Evolutionary conservation across 805 yeast species (phyloP).

Genomic region (Candida insectorum): DNA sequence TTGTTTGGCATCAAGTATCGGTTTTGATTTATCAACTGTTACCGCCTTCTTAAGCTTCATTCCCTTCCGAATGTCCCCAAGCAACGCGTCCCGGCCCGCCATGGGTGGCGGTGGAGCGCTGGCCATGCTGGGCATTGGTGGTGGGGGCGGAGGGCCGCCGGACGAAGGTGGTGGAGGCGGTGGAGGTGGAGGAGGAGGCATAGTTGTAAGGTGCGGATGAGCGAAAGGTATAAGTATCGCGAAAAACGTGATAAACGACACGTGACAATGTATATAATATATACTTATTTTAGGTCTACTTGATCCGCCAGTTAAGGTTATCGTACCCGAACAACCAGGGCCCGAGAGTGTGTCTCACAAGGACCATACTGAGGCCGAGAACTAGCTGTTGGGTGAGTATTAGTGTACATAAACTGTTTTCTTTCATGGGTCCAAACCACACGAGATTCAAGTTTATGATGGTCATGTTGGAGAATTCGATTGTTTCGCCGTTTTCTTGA

Average conservation of each 20-base stretch:
- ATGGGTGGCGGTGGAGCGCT: constrained; percentile 17
- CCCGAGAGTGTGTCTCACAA: constrained; percentile 79
- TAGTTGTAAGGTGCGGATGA: no score
- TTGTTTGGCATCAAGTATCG: constrained; percentile 47
- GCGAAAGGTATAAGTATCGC: no score
- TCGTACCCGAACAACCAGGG: constrained; percentile 87
- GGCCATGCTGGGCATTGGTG: constrained; percentile 14
- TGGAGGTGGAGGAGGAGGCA: constrained; percentile 12
- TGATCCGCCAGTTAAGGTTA: constrained; percentile 48
- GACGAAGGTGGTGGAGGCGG: constrained; percentile 17
- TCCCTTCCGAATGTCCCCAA: constrained; percentile 78
- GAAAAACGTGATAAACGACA: no score
- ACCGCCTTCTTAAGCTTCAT: constrained; percentile 38
- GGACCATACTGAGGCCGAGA: constrained; percentile 63
- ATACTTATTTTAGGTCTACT: not conserved
- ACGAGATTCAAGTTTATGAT: constrained; percentile 79
- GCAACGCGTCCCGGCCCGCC: constrained; percentile 45
- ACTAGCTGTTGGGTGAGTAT: constrained; percentile 61
- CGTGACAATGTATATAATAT: not conserved
- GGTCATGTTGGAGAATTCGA: constrained; percentile 75
- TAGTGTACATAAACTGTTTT: constrained; percentile 64
- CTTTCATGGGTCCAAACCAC: constrained; percentile 87
- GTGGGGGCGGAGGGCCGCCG: constrained; percentile 28
- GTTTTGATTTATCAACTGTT: constrained; percentile 50
- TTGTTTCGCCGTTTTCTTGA: constrained; percentile 20